These are phyloP conservation scores for Trichosporon asahii DNA, from an alignment of 1,284 basidiomycete species.

Conservation along the genomic window DNA sequence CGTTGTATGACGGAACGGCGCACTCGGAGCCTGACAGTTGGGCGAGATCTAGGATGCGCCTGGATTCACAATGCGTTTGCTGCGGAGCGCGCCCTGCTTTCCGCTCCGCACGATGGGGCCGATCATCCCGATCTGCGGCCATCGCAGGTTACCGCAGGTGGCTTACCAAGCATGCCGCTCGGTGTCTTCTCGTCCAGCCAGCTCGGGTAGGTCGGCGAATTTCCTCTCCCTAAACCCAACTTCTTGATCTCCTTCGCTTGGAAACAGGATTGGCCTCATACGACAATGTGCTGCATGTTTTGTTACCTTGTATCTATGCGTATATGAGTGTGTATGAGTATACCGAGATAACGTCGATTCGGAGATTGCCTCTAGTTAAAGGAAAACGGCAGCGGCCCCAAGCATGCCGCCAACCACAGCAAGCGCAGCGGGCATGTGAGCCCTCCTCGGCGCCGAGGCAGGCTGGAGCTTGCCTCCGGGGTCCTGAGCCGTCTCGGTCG, in stretches of 20 bases:
- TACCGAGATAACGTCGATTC: no score
- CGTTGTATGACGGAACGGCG: not conserved
- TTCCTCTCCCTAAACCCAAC: no score
- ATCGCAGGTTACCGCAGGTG: not conserved
- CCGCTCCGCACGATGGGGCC: not conserved
- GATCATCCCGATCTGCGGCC: not conserved
- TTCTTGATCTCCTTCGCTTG: no score
- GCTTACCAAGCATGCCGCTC: not conserved
- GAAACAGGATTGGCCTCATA: no score
- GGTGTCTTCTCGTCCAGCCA: not conserved
- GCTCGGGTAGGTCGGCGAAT: not conserved
- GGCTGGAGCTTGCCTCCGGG: not conserved
- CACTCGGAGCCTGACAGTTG: not conserved
- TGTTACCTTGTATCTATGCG: not conserved
- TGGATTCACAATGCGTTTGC: not conserved
- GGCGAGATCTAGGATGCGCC: not conserved
- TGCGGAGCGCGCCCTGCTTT: not conserved
- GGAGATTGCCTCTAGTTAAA: no score
- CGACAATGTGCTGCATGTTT: not conserved
- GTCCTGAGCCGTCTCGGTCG: not conserved
- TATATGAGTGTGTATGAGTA: not conserved
- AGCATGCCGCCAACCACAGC: not conserved
- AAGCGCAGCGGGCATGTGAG: not conserved
- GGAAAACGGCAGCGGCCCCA: not conserved
- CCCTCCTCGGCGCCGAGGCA: not conserved